Percentiles rank a stretch among this genome's conserved stretches.
phyloP scores from a whole-genome alignment of 106 monocot genomes.

The Dioscorea zingiberensis region DNA sequence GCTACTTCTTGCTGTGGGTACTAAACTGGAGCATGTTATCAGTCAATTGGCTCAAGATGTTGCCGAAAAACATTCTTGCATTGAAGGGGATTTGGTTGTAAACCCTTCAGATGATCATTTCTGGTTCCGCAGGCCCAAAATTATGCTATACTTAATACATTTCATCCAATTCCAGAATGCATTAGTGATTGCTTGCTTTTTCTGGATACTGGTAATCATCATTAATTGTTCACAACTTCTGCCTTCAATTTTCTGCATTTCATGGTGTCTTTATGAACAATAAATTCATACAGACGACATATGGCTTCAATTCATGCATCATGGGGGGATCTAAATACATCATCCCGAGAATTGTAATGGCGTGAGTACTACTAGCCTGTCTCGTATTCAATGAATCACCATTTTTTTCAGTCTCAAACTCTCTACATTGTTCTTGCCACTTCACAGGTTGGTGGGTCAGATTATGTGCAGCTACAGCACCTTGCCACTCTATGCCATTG shows the following conservation, averaged over 20 bases:
- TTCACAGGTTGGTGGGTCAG: conserved; percentile 29
- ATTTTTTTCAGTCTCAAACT: not conserved
- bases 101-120: conserved; percentile 58
- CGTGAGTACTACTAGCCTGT: conserved; percentile 22
- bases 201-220: conserved; percentile 60
- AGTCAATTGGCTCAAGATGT: conserved; percentile 55
- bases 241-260: too few species aligned
- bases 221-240: not conserved
- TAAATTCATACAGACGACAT: conserved; percentile 33
- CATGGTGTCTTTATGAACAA: not conserved
- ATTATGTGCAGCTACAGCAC: conserved; percentile 67
- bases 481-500: conserved; percentile 60
- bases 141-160: conserved; percentile 48
- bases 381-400: too few species aligned
- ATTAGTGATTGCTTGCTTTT: conserved; percentile 66
- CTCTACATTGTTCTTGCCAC: conserved; percentile 1
- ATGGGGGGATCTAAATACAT: conserved; percentile 44
- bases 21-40: conserved; percentile 66
- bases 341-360: conserved; percentile 48
- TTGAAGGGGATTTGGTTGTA: conserved; percentile 51
- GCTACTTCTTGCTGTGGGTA: conserved; percentile 39
- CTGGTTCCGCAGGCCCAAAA: conserved; percentile 60
- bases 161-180: conserved; percentile 66
- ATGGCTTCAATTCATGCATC: conserved; percentile 68
- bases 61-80: conserved; percentile 48